phyloP scores from a whole-genome alignment of 2,329 filamentous ascomycete genomes.

The Pseudogymnoascus sp. region DNA sequence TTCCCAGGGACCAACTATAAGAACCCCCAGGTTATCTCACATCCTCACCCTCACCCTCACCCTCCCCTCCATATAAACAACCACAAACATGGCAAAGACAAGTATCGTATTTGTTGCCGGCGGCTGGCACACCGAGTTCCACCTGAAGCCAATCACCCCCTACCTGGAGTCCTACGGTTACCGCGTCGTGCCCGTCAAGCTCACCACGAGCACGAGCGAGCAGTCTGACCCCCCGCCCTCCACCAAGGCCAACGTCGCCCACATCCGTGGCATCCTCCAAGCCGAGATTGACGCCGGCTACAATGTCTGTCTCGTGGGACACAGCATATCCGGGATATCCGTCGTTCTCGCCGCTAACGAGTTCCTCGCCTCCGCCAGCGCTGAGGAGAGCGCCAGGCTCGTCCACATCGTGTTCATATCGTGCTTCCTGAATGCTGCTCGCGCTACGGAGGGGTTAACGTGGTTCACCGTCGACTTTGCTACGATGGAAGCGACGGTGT shows the following conservation, averaged over 20 bases:
- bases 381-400: not conserved
- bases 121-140: constrained; percentile 5
- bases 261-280: constrained; percentile 4
- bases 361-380: constrained; percentile 3
- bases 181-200: constrained; percentile 1
- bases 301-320: not conserved
- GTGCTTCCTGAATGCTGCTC: not conserved
- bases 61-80: not conserved
- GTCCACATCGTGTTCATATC: not conserved
- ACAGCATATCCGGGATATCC: constrained; percentile 5
- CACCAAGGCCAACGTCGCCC: not conserved
- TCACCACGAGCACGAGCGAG: not conserved
- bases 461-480: constrained; percentile 7
- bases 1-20: not conserved
- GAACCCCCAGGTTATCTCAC: not conserved
- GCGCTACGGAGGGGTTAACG: not conserved
- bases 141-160: not conserved
- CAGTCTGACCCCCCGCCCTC: not conserved
- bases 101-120: constrained; percentile 6
- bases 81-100: not conserved
- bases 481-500: not conserved
- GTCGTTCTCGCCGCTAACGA: constrained; percentile 1
- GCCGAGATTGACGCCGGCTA: constrained; percentile 5
- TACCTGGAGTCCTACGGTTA: constrained; percentile 3
- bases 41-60: not conserved